Percentiles rank a stretch among this genome's conserved stretches.
Evolutionary conservation across 1,284 basidiomycete genomes (phyloP).

Genomic region (Bjerkandera adusta): DNA sequence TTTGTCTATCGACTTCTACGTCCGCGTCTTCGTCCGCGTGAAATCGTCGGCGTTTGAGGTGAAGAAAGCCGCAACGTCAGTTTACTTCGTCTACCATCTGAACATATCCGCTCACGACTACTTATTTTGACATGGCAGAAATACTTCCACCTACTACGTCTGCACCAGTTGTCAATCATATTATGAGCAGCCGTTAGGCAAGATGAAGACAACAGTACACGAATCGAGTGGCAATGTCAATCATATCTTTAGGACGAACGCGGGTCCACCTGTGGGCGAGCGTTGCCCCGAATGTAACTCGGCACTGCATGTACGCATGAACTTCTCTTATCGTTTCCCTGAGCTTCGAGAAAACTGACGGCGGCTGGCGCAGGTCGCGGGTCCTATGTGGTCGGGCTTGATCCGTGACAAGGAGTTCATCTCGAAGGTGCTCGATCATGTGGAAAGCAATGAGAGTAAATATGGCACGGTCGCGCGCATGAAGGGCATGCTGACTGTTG

Average conservation of each 20-base stretch:
- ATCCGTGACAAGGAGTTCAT: slow-evolving; percentile 84
- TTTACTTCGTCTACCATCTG: slow-evolving; percentile 13
- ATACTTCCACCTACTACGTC: slow-evolving; percentile 80
- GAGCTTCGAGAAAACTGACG: neutral
- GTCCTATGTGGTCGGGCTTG: slow-evolving; percentile 95
- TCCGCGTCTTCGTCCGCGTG: slow-evolving; percentile 88
- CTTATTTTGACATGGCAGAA: slow-evolving; percentile 42
- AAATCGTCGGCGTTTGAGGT: slow-evolving; percentile 80
- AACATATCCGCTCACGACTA: neutral
- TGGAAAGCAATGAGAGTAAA: slow-evolving; percentile 56
- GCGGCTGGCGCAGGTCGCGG: slow-evolving; percentile 72
- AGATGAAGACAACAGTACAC: slow-evolving; percentile 55
- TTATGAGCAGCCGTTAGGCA: slow-evolving; percentile 79
- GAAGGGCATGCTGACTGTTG: slow-evolving; percentile 93
- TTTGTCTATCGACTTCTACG: slow-evolving; percentile 97
- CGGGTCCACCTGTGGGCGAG: slow-evolving; percentile 67
- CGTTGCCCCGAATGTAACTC: slow-evolving; percentile 84
- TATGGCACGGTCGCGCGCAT: slow-evolving; percentile 87
- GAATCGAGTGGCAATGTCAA: slow-evolving; percentile 55
- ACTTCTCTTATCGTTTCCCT: slow-evolving; percentile 5
- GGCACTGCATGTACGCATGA: slow-evolving; percentile 59
- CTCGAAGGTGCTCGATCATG: slow-evolving; percentile 69
- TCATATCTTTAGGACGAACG: slow-evolving; percentile 67
- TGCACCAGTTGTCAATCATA: slow-evolving; percentile 82
- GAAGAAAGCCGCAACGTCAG: slow-evolving; percentile 79